phyloP scores from a whole-genome alignment of 192 early-diverging fungal genomes.

The Pilaira anomala region DNA sequence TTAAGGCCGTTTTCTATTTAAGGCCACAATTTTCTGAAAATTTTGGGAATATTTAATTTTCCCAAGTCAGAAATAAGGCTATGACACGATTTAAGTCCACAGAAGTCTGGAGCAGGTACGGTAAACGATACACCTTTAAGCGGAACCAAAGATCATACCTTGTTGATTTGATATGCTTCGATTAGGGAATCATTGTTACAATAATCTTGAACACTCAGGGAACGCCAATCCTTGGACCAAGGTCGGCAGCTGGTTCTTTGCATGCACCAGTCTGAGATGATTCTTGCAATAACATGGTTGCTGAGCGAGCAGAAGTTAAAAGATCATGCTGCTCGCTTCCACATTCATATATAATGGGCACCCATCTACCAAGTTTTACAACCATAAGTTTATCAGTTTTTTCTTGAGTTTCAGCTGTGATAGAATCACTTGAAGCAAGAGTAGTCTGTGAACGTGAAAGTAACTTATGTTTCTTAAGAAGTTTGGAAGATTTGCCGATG shows the following conservation, averaged over 20 bases:
- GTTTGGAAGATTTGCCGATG: conserved; percentile 6
- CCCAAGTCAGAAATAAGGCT: too few relatives aligned
- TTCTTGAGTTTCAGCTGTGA: conserved; percentile 8
- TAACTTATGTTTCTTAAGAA: conserved; percentile 4
- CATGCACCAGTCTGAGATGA: conserved; percentile 10
- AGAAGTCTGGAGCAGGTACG: too few relatives aligned
- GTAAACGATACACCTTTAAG: conserved; percentile 7
- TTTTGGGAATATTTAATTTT: too few relatives aligned
- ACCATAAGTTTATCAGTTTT: conserved; percentile 7
- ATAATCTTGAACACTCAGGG: conserved; percentile 6
- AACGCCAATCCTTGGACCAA: conserved; percentile 7
- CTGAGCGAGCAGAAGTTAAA: conserved; percentile 7
- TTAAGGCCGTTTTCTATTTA: too few relatives aligned
- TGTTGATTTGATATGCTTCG: conserved; percentile 9
- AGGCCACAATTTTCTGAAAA: too few relatives aligned
- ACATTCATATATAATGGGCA: conserved; percentile 9
- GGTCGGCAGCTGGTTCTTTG: conserved; percentile 6
- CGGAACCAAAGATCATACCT: conserved; percentile 10
- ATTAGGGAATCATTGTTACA: conserved; percentile 7
- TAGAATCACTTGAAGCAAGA: conserved; percentile 9
- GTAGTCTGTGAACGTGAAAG: conserved; percentile 7
- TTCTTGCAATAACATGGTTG: conserved; percentile 8
- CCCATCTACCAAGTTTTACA: conserved; percentile 8
- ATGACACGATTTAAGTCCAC: too few relatives aligned
- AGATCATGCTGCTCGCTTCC: conserved; percentile 3